Base-by-base conservation (phyloP, 176 grass and related monocot genomes). In the Oryza longistaminata region DNA sequence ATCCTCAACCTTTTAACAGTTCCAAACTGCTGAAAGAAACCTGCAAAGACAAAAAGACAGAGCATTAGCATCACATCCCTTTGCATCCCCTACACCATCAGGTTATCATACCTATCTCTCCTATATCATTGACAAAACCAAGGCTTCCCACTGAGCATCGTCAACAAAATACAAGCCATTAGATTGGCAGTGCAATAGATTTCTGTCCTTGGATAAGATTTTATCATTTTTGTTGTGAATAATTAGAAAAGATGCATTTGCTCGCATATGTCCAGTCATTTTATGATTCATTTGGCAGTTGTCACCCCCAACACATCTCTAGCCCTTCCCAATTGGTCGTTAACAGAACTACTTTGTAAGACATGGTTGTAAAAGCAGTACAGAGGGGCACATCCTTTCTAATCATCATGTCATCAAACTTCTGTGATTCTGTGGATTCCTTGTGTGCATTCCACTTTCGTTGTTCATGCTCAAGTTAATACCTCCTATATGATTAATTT, bases 1-100 rank as follows among this genome's bases (percentile, higher is more conserved):
- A 96, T 90, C 76, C 96, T 90, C 53, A 96, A 37, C 52, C 90
- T 92, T 88, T 84, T 98, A 49, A 96, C 77, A 74, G 83, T 77
- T 11, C 96, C 96, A 73, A 98, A 98, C 70, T 98, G 96, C 29
- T 86, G 78, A 69, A 98, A 98, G 82, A 98, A 98, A 43, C 88
- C 96, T 98, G 68, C 27, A 84, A 66, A 7, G 74, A 68, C 0
- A 80, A 15, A 82, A 26, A 2, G 43, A 70, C 5, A 46, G 26
- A 40, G 10, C 19, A 60, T 88, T 17, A 70, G n/a, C 31, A 53
- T 11, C 46, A 76, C 5, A 14, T 31, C 11, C 24, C 3, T n/a
- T 44, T 31, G 49, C 22, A 70, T 34, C 3, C 11, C 2, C 12
- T 45, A 58, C 9, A n/a, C 5, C 6, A 1, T 19, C 55, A 22